Evolutionary conservation across 768 basidiomycete species (phyloP).

Genomic region (Boletellus sp.): DNA sequence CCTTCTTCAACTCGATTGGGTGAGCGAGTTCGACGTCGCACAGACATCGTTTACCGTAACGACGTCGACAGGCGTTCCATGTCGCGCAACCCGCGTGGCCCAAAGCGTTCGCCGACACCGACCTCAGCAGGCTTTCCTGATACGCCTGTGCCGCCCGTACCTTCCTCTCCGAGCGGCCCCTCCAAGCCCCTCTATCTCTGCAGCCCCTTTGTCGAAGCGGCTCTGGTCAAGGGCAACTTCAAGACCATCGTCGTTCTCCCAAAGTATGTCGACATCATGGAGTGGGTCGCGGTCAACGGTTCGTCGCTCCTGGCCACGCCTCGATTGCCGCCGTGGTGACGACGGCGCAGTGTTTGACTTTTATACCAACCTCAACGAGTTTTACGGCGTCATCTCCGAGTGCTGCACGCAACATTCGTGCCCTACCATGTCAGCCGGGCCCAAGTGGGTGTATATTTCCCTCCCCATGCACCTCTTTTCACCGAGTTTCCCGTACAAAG

Average conservation of each 20-base stretch:
- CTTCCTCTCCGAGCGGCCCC: conserved; percentile 35
- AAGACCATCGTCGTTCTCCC: conserved; percentile 97
- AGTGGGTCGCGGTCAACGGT: conserved; percentile 97
- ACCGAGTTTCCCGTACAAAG: conserved; percentile 36
- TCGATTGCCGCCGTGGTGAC: not conserved
- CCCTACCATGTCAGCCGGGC: conserved; percentile 88
- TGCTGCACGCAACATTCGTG: conserved; percentile 88
- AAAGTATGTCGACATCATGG: conserved; percentile 93
- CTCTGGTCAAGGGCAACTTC: conserved; percentile 96
- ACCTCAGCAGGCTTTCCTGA: conserved; percentile 60
- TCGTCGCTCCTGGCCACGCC: conserved; percentile 28
- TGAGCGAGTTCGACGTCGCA: conserved; percentile 34
- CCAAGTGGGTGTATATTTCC: conserved; percentile 51
- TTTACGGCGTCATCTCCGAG: conserved; percentile 92
- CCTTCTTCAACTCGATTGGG: conserved; percentile 83
- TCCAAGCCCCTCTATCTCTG: conserved; percentile 82
- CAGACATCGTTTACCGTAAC: conserved; percentile 4
- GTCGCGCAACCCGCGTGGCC: conserved; percentile 63
- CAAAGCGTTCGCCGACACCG: conserved; percentile 73
- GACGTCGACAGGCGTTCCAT: conserved; percentile 58
- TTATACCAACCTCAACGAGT: conserved; percentile 95
- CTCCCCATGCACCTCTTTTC: not conserved
- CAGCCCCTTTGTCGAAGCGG: conserved; percentile 92
- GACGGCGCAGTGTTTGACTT: conserved; percentile 81
- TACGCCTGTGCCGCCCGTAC: conserved; percentile 39